phyloP scores from a whole-genome alignment of 2,329 filamentous ascomycete species.

The Fonsecaea monophora region DNA sequence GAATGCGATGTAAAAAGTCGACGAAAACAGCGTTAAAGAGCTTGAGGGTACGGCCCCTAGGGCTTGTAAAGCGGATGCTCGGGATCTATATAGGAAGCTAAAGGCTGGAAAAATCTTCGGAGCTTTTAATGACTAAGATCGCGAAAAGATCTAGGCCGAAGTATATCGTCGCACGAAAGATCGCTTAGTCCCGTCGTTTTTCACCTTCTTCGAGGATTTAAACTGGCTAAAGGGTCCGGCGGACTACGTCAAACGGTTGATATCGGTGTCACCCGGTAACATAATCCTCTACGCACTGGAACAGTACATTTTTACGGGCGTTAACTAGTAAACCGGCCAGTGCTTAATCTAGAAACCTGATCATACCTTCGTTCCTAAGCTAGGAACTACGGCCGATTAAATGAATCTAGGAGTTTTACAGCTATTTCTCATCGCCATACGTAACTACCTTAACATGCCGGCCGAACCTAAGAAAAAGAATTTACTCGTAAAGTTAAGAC shows the following conservation, averaged over 20 bases:
- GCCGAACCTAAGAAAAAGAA: conserved; percentile 18
- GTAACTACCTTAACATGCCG: conserved; percentile 14
- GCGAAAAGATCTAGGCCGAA: conserved; percentile 41
- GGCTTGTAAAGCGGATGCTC: conserved; percentile 40
- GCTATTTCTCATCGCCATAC: conserved; percentile 18
- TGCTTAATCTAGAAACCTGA: conserved; percentile 4
- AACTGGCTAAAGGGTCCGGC: conserved; percentile 44
- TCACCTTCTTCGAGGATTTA: conserved; percentile 49
- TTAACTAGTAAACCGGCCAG: not conserved
- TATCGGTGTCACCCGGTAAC: conserved; percentile 19
- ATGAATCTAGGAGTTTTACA: conserved; percentile 14
- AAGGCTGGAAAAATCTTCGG: conserved; percentile 45
- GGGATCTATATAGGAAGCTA: conserved; percentile 42
- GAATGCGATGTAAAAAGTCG: conserved; percentile 41
- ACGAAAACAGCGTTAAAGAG: conserved; percentile 43
- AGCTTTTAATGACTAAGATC: conserved; percentile 43
- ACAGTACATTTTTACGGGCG: not conserved
- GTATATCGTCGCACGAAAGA: not conserved
- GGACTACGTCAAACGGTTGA: conserved; percentile 40
- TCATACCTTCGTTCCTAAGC: conserved; percentile 13
- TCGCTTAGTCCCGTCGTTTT: conserved; percentile 44
- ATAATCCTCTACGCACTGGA: conserved; percentile 10
- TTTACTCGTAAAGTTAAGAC: conserved; percentile 14
- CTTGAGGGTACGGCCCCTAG: conserved; percentile 46
- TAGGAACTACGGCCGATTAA: conserved; percentile 8